Evolutionary conservation across 352 stramenopile genomes (phyloP), one percentile per base, ranked within the genome.

Genomic region (Phytophthora crassamura): DNA sequence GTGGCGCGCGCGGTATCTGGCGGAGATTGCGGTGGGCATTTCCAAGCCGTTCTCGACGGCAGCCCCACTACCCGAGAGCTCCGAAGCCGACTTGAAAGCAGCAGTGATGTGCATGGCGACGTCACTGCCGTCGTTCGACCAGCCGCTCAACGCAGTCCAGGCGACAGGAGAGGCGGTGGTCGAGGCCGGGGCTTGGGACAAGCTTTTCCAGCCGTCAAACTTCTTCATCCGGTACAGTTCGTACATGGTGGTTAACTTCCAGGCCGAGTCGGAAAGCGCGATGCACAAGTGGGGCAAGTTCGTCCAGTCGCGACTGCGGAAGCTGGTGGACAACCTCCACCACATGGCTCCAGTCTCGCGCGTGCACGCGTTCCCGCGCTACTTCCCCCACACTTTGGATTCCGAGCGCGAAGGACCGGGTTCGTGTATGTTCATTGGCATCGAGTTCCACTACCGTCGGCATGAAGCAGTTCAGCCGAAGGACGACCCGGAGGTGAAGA

Each of bases 271-370:
- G 2, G 72, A 82, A 40, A 72, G 72, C n/a, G 71, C 77, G 3
- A 91, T 94, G 84, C 76, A 89, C 67, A 82, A 88, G 42, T 93
- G 86, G 84, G 82, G 84, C 28, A 94, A 89, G 55, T 93, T 93
- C 64, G 84, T 94, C 1, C 75, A 89, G 54, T 94, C 84, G n/a
- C 84, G 86, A 9, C 34, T 94, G 10, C 82, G 83, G 9, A 94
- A 94, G 56, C 72, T 93, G 8, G 82, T 94, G 7, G 83, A 94
- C 35, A 91, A 79, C 48, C 63, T 93, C 9, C 74, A 91, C 46
- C 82, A 91, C 63, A 75, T 93, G 41, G 69, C 65, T 0, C 69
- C 76, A 3, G 77, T 94, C 11, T 78, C 77, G 0, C 71, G 77
- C 11, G 82, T 91, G 0, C 86, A 93, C 41, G 84, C 84, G 22